A percentile compares a stretch with the other conserved stretches of the same genome.
phyloP scores from a whole-genome alignment of 805 yeast species.

The Wilhelminamyces savonicus region DNA sequence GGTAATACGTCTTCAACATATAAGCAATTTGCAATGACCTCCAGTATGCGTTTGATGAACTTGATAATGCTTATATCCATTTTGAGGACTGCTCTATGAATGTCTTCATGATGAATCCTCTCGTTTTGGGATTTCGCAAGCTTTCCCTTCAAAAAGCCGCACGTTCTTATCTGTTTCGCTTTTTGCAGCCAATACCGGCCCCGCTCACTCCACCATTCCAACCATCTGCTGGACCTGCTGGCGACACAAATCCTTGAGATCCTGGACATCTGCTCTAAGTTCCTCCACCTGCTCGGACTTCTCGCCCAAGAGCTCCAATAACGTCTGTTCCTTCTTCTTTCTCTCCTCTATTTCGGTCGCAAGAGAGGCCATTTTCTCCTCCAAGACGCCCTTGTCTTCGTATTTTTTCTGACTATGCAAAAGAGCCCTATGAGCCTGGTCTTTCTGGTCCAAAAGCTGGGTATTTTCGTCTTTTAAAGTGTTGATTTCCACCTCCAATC shows the following conservation, averaged over 20 bases:
- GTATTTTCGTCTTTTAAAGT: slow-evolving; percentile 59
- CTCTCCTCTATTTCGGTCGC: slow-evolving; percentile 27
- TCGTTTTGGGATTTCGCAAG: too few species aligned
- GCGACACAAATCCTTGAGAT: slow-evolving; percentile 76
- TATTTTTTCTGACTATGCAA: slow-evolving; percentile 30
- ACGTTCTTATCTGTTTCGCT: too few species aligned
- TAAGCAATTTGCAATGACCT: too few species aligned
- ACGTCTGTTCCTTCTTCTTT: slow-evolving; percentile 41
- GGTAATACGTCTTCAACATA: too few species aligned
- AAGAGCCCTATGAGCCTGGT: slow-evolving; percentile 62
- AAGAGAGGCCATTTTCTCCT: slow-evolving; percentile 20
- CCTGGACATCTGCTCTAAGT: slow-evolving; percentile 79
- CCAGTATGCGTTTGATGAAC: too few species aligned
- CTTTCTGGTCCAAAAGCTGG: slow-evolving; percentile 50
- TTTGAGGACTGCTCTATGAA: too few species aligned
- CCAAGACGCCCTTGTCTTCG: slow-evolving; percentile 24
- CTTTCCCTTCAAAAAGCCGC: too few species aligned
- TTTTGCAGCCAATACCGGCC: too few species aligned
- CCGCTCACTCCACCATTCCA: too few species aligned
- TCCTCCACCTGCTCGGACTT: slow-evolving; percentile 83
- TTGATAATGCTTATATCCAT: too few species aligned
- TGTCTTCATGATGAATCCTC: too few species aligned
- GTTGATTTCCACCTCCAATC: slow-evolving; percentile 72
- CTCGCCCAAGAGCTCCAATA: slow-evolving; percentile 74
- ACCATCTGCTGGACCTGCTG: slow-evolving; percentile 85